Conservation (phyloP, 1,284 basidiomycete genomes). For the Ceratobasidium sp. region DNA sequence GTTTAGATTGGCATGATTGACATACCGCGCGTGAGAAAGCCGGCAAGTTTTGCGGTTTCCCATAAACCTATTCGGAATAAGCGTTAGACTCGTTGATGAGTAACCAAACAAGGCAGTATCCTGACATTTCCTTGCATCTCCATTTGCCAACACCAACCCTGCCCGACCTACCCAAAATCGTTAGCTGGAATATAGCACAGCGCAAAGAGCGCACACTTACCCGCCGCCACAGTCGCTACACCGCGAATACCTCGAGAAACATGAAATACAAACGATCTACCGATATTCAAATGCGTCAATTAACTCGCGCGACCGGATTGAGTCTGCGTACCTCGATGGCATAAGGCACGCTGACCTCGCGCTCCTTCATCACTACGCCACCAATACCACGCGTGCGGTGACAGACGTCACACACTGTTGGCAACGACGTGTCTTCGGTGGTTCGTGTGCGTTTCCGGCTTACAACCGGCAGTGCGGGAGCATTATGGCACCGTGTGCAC, state of each 20-base stretch:
- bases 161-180: conserved; percentile 29
- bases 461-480: conserved; percentile 17
- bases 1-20: background rate
- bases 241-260: conserved; percentile 39
- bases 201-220: background rate
- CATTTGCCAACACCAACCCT: conserved; percentile 41
- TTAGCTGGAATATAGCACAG: background rate
- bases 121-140: conserved; percentile 42
- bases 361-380: conserved; percentile 37
- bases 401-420: conserved; percentile 41
- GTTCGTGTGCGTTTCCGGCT: conserved; percentile 39
- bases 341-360: conserved; percentile 37
- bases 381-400: conserved; percentile 40
- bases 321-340: conserved; percentile 38
- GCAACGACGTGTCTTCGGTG: conserved; percentile 39
- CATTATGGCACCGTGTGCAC: conserved; percentile 37
- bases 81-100: background rate
- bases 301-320: background rate
- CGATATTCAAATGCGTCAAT: background rate
- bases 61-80: conserved; percentile 23
- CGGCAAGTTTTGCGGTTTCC: conserved; percentile 37
- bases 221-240: conserved; percentile 41
- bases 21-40: conserved; percentile 35
- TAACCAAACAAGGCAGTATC: conserved; percentile 16
- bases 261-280: conserved; percentile 38